Evolutionary conservation across 495 filamentous ascomycete species (phyloP), one percentile per base, ranked within the genome.

Genomic region (Talaromyces liani): DNA sequence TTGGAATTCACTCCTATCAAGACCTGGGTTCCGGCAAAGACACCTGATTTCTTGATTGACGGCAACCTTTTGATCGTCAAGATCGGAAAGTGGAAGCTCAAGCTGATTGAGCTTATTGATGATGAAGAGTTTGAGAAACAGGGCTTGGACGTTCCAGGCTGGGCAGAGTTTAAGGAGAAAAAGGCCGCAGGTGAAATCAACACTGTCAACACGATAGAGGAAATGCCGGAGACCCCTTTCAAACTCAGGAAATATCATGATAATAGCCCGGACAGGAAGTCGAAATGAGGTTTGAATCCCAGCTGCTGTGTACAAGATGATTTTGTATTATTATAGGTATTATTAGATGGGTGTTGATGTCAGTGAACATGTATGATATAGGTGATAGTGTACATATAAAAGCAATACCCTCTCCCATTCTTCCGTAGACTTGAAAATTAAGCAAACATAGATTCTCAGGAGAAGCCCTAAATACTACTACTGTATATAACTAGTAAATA

Each of bases 61-160:
- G 86, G 75, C 36, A 75, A 84, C 45, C 65, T 87, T 5, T 70
- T 96, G 51, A 82, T 95, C 63, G 73, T 96, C 22, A 83, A 91
- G 66, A 73, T 84, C 33, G 91, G 91, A 34, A 96, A 96, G 73
- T 88, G 89, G 81, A 92, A 92, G 69, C 74, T 94, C 36, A 85
- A 87, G 58, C 74, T 92, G 54, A 79, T 95, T 56, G 76, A 87
- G 65, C 80, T 96, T 64, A 77, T 95, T 16, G 80, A 80, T 64
- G 90, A 95, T 69, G 81, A 87, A 63, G 86, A 90, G 58, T 96
- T 79, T 64, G 76, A 76, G 36, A 63, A 69, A 39, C 64, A 67
- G 53, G 79, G 79, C 0, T 65, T 81, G 25, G 75, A 69, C n/a
- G 75, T 73, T 45, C 79, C 78, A 27, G 79, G 76, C 6, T 79